Conservation (phyloP, 306 rosid species). For the Fragaria iinumae region DNA sequence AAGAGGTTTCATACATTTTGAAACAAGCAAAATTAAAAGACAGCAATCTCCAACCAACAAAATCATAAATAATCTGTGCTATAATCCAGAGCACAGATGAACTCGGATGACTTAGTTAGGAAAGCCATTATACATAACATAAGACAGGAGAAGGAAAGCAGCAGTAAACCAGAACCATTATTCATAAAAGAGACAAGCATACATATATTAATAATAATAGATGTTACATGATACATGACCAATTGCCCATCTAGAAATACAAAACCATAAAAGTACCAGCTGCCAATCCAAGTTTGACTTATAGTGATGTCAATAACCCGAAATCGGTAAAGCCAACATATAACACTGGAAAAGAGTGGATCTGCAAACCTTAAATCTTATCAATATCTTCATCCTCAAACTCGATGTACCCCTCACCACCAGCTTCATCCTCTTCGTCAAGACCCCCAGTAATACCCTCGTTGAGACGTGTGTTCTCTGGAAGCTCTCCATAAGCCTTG, state of each 20-base stretch:
- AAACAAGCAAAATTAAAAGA: background rate
- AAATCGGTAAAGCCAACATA: background rate
- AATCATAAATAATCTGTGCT: background rate
- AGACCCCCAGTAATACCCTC: constrained; percentile 40
- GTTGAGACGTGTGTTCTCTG: constrained; percentile 42
- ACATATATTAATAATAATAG: constrained; percentile 21
- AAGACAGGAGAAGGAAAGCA: background rate
- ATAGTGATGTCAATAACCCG: background rate
- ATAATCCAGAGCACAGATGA: background rate
- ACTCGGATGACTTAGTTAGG: background rate
- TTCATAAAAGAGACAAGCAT: background rate
- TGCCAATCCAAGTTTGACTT: constrained; percentile 19
- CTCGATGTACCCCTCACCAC: constrained; percentile 40
- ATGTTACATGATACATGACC: constrained; percentile 24
- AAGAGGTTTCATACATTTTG: background rate
- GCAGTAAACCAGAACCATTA: background rate
- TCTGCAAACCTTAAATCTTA: constrained; percentile 25
- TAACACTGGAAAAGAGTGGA: constrained; percentile 4
- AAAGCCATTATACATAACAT: background rate
- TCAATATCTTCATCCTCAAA: constrained; percentile 52
- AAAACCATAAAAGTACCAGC: constrained; percentile 17
- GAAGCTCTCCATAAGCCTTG: constrained; percentile 50
- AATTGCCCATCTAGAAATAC: constrained; percentile 14
- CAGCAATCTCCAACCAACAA: background rate
- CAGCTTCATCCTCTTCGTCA: constrained; percentile 42